These are phyloP conservation scores for Zygnema cylindricum DNA, from an alignment of 139 green algal genomes.

Conservation along the genomic window DNA sequence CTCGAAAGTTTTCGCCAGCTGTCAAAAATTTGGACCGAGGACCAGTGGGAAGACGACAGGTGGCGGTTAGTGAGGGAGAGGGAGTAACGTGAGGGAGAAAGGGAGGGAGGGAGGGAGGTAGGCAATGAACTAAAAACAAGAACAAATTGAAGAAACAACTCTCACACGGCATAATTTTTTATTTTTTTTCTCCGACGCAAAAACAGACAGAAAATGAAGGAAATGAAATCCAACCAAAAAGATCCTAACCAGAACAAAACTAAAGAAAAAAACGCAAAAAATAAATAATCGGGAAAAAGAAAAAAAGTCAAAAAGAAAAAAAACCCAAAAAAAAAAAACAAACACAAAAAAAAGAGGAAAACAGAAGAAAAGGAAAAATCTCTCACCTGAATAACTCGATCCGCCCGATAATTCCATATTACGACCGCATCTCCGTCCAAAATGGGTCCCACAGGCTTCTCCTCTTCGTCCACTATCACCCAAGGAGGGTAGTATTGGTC, in stretches of 20 bases:
- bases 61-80: background rate
- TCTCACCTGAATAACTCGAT: slow-evolving; percentile 90
- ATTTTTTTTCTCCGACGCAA: too few relatives aligned
- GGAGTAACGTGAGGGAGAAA: background rate
- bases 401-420: slow-evolving; percentile 95
- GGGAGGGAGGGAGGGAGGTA: background rate
- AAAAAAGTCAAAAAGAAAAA: background rate
- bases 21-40: background rate
- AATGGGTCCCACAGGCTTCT: slow-evolving; percentile 86
- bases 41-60: background rate
- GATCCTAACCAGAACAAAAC: too few relatives aligned
- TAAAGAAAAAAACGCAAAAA: too few relatives aligned
- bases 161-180: too few relatives aligned
- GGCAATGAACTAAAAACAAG: background rate
- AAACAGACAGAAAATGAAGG: too few relatives aligned
- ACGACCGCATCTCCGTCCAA: slow-evolving; percentile 89
- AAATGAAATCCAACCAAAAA: too few relatives aligned
- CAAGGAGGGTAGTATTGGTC: slow-evolving; percentile 67
- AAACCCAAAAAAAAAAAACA: background rate
- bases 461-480: slow-evolving; percentile 76
- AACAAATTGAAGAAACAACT: background rate
- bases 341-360: background rate
- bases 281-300: background rate
- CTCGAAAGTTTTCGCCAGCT: slow-evolving; percentile 88
- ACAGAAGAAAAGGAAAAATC: background rate